These are phyloP conservation scores for Eustoma russellianum DNA, from an alignment of 257 asterid genomes.

Conservation along the genomic window DNA sequence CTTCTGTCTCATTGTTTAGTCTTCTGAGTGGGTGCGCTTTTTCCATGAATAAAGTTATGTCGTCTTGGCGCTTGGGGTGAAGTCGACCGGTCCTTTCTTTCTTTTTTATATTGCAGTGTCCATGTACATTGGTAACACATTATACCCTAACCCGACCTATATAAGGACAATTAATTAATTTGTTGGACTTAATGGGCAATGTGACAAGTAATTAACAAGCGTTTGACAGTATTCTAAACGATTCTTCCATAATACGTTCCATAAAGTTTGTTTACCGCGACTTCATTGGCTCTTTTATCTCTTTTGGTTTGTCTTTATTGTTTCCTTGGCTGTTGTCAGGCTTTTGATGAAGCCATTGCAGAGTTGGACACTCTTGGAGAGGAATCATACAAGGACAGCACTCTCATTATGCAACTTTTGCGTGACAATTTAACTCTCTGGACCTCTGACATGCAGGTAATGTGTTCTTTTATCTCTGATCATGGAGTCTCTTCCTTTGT, in stretches of 20 bases:
- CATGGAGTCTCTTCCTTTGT: too few species aligned
- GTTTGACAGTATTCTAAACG: not conserved
- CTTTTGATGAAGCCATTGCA: slow-evolving; percentile 27
- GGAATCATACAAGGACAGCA: slow-evolving; percentile 29
- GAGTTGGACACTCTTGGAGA: slow-evolving; percentile 28
- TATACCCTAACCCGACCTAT: too few species aligned
- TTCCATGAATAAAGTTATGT: not conserved
- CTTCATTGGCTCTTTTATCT: not conserved
- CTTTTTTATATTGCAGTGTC: too few species aligned
- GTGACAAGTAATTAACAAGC: too few species aligned
- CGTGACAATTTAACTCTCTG: slow-evolving; percentile 25
- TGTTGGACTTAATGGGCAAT: too few species aligned
- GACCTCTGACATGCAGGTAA: slow-evolving; percentile 30
- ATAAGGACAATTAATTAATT: too few species aligned
- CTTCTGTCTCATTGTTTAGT: too few species aligned
- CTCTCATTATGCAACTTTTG: slow-evolving; percentile 29
- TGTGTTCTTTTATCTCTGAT: not conserved
- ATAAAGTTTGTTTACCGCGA: not conserved
- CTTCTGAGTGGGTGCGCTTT: too few species aligned
- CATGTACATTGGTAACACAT: too few species aligned
- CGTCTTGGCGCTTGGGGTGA: too few species aligned
- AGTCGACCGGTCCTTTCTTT: too few species aligned
- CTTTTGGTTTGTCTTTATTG: not conserved
- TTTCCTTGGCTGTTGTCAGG: slow-evolving; percentile 8
- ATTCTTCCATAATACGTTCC: not conserved